A percentile compares a stretch with the other conserved stretches of the same genome.
These are phyloP conservation scores for Lyophyllum decastes DNA, from an alignment of 768 basidiomycete genomes.

Conservation along the genomic window DNA sequence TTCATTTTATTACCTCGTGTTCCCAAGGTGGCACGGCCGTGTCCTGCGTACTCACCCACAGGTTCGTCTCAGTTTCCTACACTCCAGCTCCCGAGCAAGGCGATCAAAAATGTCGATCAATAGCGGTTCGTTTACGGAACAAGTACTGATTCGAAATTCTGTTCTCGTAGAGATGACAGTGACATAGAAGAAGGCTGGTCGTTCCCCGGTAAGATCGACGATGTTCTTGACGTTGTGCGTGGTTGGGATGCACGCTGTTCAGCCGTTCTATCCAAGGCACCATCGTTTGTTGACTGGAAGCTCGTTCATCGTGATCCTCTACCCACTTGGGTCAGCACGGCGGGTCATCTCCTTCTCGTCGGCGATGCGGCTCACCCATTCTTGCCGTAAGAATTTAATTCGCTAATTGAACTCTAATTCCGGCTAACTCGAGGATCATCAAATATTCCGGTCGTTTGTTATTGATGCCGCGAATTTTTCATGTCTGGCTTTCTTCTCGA, in stretches of 20 bases:
- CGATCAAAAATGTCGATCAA: too few relatives aligned
- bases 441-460: background rate
- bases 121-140: background rate
- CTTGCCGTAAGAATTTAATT: constrained; percentile 4
- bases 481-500: background rate
- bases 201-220: constrained; percentile 1
- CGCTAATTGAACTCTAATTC: background rate
- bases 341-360: constrained; percentile 1
- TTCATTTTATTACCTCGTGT: constrained; percentile 6
- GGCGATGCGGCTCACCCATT: constrained; percentile 9
- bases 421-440: background rate
- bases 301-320: constrained; percentile 9
- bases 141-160: background rate
- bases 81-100: background rate
- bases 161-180: constrained; percentile 1
- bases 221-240: constrained; percentile 4
- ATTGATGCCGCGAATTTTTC: background rate
- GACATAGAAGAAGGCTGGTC: constrained; percentile 9
- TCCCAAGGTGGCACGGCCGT: too few relatives aligned
- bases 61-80: background rate
- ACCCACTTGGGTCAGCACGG: constrained; percentile 10
- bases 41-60: constrained; percentile 8
- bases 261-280: constrained; percentile 9
- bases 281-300: constrained; percentile 10
- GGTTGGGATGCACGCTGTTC: constrained; percentile 8